A percentile compares a stretch with the other conserved stretches of the same genome.
These are phyloP conservation scores for Neonectria hederae DNA, from an alignment of 2,329 filamentous ascomycete genomes.

Conservation along the genomic window DNA sequence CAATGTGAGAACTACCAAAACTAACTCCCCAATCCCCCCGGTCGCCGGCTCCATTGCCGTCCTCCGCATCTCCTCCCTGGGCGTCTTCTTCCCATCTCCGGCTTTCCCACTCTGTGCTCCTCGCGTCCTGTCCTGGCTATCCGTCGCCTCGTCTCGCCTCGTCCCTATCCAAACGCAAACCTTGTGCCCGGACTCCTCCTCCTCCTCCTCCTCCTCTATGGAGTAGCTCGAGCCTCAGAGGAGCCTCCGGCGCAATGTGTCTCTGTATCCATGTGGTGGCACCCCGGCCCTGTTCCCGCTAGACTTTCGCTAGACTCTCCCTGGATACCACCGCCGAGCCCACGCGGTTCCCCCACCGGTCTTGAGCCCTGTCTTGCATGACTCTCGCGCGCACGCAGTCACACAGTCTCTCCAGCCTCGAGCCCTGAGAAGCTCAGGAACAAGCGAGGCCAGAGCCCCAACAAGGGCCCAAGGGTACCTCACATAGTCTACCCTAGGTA, in stretches of 20 bases:
- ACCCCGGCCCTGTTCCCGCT: slow-evolving; percentile 33
- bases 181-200: background rate
- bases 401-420: background rate
- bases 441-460: background rate
- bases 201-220: background rate
- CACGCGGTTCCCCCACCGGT: slow-evolving; percentile 26
- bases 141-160: background rate
- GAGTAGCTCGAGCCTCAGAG: background rate
- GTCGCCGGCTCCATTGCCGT: slow-evolving; percentile 34
- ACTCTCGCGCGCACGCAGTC: slow-evolving; percentile 12
- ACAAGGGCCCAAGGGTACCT: background rate
- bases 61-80: slow-evolving; percentile 24
- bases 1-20: slow-evolving; percentile 24
- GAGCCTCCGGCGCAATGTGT: background rate
- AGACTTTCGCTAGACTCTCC: slow-evolving; percentile 35
- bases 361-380: slow-evolving; percentile 16
- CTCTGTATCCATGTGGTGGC: slow-evolving; percentile 32
- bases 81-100: slow-evolving; percentile 6
- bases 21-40: slow-evolving; percentile 26
- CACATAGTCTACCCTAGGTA: background rate
- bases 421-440: background rate
- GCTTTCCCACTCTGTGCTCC: slow-evolving; percentile 7
- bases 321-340: slow-evolving; percentile 33
- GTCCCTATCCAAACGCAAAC: slow-evolving; percentile 1
- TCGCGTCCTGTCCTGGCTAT: background rate